Base-by-base conservation (phyloP, 805 yeast genomes). In the Henningerozyma blattae region DNA sequence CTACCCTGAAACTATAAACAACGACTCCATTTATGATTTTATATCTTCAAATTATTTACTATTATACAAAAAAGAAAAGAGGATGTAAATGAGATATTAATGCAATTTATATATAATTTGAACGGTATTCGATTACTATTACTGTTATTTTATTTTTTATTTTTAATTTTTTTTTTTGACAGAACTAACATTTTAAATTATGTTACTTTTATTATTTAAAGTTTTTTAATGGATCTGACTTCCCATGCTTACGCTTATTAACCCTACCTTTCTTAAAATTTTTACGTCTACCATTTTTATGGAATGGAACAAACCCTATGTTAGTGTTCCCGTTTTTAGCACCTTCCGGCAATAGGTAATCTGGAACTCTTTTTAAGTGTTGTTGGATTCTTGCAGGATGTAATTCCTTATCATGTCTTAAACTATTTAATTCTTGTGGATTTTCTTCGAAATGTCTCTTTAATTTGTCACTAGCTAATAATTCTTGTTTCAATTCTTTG, bases 361-460 rank as follows among this genome's bases (percentile, higher is more conserved):
- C 86, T 1, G 98, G 98, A 20, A 91, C 89, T 55, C 94, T 72
- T 55, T 84, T 87, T 62, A 91, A 67, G 51, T 91, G 95, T 22
- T 72, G 62, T 55, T 87, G 95, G 5, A 76, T 70, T 56, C 94
- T 73, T 1, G 87, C 65, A 8, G 89, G 77, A 50, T 87, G 94
- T 37, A 84, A 56, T 44, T 82, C 94, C 48, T 78, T 82, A 54
- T 91, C 98, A 52, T 91, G 98, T 53, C 95, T 79, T 53, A 91
- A 70, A 34, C 81, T 75, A 15, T 75, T 75, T 48, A 91, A 68
- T 59, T 91, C 98, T 52, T 84, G 93, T 6, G 98, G 98, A 53
- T 91, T 91, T 52, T 91, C 97, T 57, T 89, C 95, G 54, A 91
- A 91, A 60, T 85, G 94, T 52, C 95, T 72, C 59, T 86, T 85